Percentiles rank a stretch among this genome's conserved stretches.
Conservation (phyloP, 257 asterid species). For the Salvia splendens region DNA sequence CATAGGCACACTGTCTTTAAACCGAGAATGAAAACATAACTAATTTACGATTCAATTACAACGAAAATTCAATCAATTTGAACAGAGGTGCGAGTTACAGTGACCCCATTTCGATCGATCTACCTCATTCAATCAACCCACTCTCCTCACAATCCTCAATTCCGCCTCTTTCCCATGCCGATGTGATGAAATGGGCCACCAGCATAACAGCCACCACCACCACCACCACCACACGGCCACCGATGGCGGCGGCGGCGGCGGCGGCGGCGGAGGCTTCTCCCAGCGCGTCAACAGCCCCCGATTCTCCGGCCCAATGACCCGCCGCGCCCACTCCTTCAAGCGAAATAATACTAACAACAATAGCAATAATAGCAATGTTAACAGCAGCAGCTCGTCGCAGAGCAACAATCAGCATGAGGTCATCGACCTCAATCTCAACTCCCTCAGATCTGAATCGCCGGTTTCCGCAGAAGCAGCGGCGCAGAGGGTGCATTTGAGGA, state of each 20-base stretch:
- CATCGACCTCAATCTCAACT: constrained; percentile 72
- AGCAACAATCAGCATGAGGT: constrained; percentile 54
- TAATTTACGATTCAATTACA: too few species aligned
- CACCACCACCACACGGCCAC: constrained; percentile 48
- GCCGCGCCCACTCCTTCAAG: constrained; percentile 81
- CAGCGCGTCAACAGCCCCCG: constrained; percentile 94
- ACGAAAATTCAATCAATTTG: too few species aligned
- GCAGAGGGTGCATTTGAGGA: constrained; percentile 76
- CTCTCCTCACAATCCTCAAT: not conserved
- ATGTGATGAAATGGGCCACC: constrained; percentile 72
- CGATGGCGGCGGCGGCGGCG: constrained; percentile 53
- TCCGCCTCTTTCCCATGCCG: not conserved
- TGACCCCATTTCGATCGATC: constrained; percentile 2
- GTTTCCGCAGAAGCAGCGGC: constrained; percentile 52
- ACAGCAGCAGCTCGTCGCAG: constrained; percentile 39
- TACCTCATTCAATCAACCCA: constrained; percentile 23
- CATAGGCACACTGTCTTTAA: too few species aligned
- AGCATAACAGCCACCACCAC: constrained; percentile 68
- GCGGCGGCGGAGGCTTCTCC: constrained; percentile 52
- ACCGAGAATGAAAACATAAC: too few species aligned
- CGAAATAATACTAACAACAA: constrained; percentile 46
- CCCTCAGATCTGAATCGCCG: constrained; percentile 87
- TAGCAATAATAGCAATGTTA: constrained; percentile 29
- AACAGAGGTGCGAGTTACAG: too few species aligned
- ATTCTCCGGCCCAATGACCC: constrained; percentile 90